phyloP scores from a whole-genome alignment of 78 protist genomes.

The Planoprotostelium fungivorum region DNA sequence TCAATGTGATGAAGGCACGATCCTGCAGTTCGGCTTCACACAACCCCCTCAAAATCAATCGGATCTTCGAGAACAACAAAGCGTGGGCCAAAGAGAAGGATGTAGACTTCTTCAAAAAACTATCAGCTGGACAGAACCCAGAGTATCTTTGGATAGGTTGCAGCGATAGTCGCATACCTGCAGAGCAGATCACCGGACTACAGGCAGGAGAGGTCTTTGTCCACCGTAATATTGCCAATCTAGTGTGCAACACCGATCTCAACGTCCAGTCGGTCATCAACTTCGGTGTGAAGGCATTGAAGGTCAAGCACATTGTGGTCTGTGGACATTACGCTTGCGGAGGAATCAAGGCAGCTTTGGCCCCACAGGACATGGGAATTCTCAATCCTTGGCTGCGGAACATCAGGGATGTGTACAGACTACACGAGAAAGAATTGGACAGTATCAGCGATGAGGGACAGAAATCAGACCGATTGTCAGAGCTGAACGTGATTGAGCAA shows the following conservation, averaged over 20 bases:
- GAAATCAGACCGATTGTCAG: conserved; percentile 59
- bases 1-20: too few relatives aligned
- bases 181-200: conserved; percentile 62
- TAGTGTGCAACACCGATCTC: conserved; percentile 74
- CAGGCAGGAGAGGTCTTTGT: conserved; percentile 82
- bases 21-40: too few relatives aligned
- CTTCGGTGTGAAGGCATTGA: conserved; percentile 77
- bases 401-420: conserved; percentile 55
- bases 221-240: conserved; percentile 90
- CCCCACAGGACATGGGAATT: conserved; percentile 30
- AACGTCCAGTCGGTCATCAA: conserved; percentile 72
- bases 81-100: too few relatives aligned
- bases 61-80: too few relatives aligned
- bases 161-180: conserved; percentile 87
- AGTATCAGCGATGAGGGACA: conserved; percentile 34
- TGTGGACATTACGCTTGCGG: conserved; percentile 93
- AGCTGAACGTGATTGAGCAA: conserved; percentile 85
- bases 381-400: conserved; percentile 84
- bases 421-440: conserved; percentile 16
- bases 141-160: conserved; percentile 89
- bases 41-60: too few relatives aligned
- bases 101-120: too few relatives aligned
- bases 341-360: conserved; percentile 66
- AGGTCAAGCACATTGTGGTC: conserved; percentile 82
- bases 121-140: too few relatives aligned